These are phyloP conservation scores for Vanrija sp. DNA, from an alignment of 1,284 basidiomycete species.

Conservation along the genomic window DNA sequence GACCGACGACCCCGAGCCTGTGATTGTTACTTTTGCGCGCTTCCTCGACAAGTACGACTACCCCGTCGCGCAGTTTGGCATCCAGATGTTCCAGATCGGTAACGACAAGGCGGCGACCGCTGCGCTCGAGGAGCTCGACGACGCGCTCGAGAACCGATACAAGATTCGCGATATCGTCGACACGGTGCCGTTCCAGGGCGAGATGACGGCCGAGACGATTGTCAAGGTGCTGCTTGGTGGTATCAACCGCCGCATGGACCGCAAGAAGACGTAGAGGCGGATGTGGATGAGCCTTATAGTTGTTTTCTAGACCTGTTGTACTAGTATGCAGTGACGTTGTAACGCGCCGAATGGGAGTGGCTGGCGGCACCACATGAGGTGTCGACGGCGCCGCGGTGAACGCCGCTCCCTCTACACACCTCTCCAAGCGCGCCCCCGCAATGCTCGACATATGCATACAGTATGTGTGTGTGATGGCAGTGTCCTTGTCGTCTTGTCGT, in stretches of 20 bases:
- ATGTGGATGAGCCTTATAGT: no score
- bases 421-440: no score
- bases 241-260: conserved; percentile 36
- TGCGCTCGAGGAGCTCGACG: conserved; percentile 42
- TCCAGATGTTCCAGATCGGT: conserved; percentile 49
- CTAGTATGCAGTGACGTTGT: no score
- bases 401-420: no score
- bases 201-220: conserved; percentile 31
- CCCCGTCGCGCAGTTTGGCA: conserved; percentile 46
- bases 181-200: conserved; percentile 32
- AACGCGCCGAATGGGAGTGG: no score
- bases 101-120: conserved; percentile 25
- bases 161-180: conserved; percentile 44
- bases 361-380: no score
- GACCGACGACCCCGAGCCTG: conserved; percentile 35
- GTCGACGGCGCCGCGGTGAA: no score
- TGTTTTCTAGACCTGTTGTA: no score
- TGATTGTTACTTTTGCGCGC: conserved; percentile 26
- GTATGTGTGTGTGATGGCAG: no score
- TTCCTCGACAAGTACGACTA: conserved; percentile 42
- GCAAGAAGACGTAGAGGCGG: not conserved
- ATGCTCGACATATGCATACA: no score
- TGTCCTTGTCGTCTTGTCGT: no score
- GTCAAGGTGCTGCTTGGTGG: conserved; percentile 42
- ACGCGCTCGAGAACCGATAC: conserved; percentile 30